Conservation (phyloP, 1,284 basidiomycete species). For the Polyporus tsugae region DNA sequence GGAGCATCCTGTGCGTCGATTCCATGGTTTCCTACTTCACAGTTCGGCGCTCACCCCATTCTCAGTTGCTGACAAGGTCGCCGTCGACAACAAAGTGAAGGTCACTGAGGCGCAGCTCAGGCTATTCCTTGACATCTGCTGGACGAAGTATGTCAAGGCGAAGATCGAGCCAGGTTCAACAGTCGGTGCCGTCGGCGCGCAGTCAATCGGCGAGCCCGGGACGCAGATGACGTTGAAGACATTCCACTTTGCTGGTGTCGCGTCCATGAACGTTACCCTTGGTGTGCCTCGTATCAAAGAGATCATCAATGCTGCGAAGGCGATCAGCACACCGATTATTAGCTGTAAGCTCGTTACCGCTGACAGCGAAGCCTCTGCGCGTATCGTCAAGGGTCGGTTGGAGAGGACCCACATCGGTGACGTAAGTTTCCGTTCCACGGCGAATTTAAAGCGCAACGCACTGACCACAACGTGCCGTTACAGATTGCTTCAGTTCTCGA, state of each 20-base stretch:
- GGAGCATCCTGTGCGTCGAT: constrained; percentile 70
- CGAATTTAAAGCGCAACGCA: no score
- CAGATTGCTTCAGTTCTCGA: constrained; percentile 93
- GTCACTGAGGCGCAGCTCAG: constrained; percentile 86
- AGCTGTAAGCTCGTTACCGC: constrained; percentile 92
- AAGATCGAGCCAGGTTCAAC: constrained; percentile 97
- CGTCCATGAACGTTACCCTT: constrained; percentile 99
- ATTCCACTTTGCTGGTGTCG: constrained; percentile 99
- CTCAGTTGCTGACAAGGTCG: constrained; percentile 67
- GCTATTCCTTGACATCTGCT: constrained; percentile 87
- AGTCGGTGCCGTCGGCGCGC: constrained; percentile 97
- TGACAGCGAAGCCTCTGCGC: constrained; percentile 88
- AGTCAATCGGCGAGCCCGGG: constrained; percentile 99
- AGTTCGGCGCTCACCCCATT: not conserved
- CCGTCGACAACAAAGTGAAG: constrained; percentile 91
- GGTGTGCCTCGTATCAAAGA: constrained; percentile 99
- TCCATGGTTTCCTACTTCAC: not conserved
- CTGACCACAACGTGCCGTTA: not conserved
- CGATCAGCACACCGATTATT: constrained; percentile 98
- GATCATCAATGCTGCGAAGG: constrained; percentile 98
- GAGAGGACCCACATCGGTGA: constrained; percentile 97
- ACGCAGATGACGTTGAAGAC: constrained; percentile 99
- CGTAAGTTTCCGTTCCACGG: constrained; percentile 54
- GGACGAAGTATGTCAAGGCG: constrained; percentile 92
- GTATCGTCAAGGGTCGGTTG: constrained; percentile 96